Conservation (phyloP, 805 yeast species). For the Zygosaccharomyces kombuchaensis region DNA sequence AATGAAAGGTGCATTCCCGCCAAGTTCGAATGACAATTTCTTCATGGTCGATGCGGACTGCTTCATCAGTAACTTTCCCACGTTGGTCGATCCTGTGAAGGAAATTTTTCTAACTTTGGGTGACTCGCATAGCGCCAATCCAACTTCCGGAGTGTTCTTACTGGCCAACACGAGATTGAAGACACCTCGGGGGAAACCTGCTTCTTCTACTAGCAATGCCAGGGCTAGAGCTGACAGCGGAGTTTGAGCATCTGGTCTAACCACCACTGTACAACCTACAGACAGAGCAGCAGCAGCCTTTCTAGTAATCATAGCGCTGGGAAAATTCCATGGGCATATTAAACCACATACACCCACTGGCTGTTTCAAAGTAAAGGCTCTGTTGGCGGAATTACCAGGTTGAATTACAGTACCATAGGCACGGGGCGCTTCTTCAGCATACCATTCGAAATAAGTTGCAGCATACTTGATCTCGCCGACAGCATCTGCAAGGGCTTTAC, state of each 20-base stretch:
- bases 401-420: conserved; percentile 54
- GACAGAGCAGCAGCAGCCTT: conserved; percentile 63
- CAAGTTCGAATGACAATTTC: conserved; percentile 58
- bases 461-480: conserved; percentile 54
- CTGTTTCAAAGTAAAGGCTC: conserved; percentile 51
- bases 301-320: conserved; percentile 62
- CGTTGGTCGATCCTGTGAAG: conserved; percentile 62
- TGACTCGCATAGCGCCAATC: conserved; percentile 47
- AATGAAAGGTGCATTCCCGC: conserved; percentile 64
- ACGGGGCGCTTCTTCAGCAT: conserved; percentile 60
- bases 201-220: conserved; percentile 50
- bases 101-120: conserved; percentile 50
- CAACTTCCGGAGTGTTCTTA: conserved; percentile 49
- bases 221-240: conserved; percentile 58
- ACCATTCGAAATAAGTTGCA: conserved; percentile 85
- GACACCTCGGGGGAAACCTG: conserved; percentile 58
- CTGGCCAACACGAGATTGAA: conserved; percentile 49
- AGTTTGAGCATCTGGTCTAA: conserved; percentile 60
- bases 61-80: conserved; percentile 56
- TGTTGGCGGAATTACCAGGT: conserved; percentile 47
- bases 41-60: conserved; percentile 55
- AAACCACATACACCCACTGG: conserved; percentile 63
- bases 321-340: conserved; percentile 66
- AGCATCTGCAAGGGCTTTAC: conserved; percentile 52
- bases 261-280: conserved; percentile 58